Percentiles rank a stretch among this genome's conserved stretches.
These are phyloP conservation scores for Datisca glomerata DNA, from an alignment of 306 rosid genomes.

Conservation along the genomic window DNA sequence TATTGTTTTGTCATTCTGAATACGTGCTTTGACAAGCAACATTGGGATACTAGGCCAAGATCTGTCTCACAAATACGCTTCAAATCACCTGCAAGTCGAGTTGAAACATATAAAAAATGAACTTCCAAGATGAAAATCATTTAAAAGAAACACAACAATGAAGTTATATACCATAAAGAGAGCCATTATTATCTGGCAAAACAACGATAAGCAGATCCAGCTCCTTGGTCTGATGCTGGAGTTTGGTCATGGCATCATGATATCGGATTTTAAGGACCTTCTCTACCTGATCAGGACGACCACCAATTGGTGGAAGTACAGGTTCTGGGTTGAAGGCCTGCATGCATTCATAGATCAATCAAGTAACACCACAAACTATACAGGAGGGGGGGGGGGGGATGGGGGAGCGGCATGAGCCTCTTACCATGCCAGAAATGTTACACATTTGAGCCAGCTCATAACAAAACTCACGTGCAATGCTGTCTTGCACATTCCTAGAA, in stretches of 20 bases:
- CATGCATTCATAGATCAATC: background rate
- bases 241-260: conserved; percentile 24
- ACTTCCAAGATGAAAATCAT: background rate
- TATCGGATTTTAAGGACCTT: conserved; percentile 35
- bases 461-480: background rate
- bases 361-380: background rate
- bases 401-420: too few species aligned
- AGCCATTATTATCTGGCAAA: conserved; percentile 44
- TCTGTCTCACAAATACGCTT: conserved; percentile 58
- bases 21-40: conserved; percentile 45
- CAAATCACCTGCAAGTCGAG: conserved; percentile 37
- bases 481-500: background rate
- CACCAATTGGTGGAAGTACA: conserved; percentile 24
- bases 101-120: too few species aligned
- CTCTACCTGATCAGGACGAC: conserved; percentile 37
- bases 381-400: background rate
- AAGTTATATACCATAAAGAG: conserved; percentile 28
- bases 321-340: conserved; percentile 33
- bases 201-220: conserved; percentile 37
- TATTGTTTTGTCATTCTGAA: conserved; percentile 48
- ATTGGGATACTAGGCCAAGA: conserved; percentile 51
- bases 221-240: conserved; percentile 23
- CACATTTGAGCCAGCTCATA: background rate
- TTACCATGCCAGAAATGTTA: background rate
- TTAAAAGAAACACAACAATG: background rate